Evolutionary conservation across 2,329 filamentous ascomycete genomes (phyloP).

Genomic region (Madurella mycetomatis): DNA sequence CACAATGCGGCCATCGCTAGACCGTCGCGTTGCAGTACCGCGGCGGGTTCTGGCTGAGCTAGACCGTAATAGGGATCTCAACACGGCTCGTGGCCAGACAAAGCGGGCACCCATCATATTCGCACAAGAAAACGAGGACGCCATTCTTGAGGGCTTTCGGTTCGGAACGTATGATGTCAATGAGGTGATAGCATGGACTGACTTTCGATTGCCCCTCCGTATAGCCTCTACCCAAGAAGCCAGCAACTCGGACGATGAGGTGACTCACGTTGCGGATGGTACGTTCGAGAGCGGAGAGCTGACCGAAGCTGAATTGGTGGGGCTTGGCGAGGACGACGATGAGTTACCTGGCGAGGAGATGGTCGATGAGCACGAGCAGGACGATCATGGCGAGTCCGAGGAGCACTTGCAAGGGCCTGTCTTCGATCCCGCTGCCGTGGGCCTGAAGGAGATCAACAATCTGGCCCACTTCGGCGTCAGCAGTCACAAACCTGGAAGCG

Average conservation of each 20-base stretch:
- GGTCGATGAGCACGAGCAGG: slow-evolving; percentile 14
- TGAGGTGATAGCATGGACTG: slow-evolving; percentile 22
- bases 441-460: slow-evolving; percentile 79
- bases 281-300: slow-evolving; percentile 2
- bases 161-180: slow-evolving; percentile 19
- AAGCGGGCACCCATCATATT: slow-evolving; percentile 21
- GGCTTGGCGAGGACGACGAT: slow-evolving; percentile 10
- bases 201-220: slow-evolving; percentile 3
- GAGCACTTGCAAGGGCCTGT: slow-evolving; percentile 18
- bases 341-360: slow-evolving; percentile 22
- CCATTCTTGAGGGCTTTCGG: slow-evolving; percentile 15
- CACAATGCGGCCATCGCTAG: slow-evolving; percentile 3
- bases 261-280: background rate
- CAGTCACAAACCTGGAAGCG: slow-evolving; percentile 75
- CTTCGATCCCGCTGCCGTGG: slow-evolving; percentile 51
- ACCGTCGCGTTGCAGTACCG: background rate
- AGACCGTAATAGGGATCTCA: slow-evolving; percentile 17
- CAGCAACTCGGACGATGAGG: slow-evolving; percentile 18
- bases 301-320: slow-evolving; percentile 13
- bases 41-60: slow-evolving; percentile 18
- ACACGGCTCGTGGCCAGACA: slow-evolving; percentile 5
- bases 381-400: slow-evolving; percentile 20
- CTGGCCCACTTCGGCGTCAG: slow-evolving; percentile 79
- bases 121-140: slow-evolving; percentile 23
- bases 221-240: slow-evolving; percentile 14